These are phyloP conservation scores for Brasilioporus rufonigricans DNA, from an alignment of 768 basidiomycete species.

Conservation along the genomic window DNA sequence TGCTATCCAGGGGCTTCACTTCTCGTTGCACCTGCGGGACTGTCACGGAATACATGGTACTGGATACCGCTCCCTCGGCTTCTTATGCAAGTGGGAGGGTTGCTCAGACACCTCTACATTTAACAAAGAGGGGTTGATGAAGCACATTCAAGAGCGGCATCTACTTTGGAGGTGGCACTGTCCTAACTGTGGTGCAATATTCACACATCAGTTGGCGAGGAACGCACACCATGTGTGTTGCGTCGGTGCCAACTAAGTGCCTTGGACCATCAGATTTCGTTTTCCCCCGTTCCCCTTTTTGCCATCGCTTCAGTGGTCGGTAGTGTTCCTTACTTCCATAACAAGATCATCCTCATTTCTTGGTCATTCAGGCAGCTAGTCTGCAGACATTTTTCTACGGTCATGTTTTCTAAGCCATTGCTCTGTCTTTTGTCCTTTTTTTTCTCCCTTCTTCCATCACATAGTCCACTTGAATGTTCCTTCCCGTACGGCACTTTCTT, in stretches of 20 bases:
- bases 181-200: slow-evolving; percentile 20
- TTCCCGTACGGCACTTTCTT: neutral
- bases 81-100: slow-evolving; percentile 25
- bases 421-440: neutral
- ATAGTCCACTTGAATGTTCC: neutral
- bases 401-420: neutral
- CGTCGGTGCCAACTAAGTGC: neutral
- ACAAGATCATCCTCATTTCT: neutral
- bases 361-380: slow-evolving; percentile 7
- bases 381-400: slow-evolving; percentile 4
- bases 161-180: slow-evolving; percentile 27
- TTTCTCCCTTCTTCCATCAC: neutral
- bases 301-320: neutral
- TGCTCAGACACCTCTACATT: slow-evolving; percentile 18
- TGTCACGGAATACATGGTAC: slow-evolving; percentile 17
- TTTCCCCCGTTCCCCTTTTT: neutral
- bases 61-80: slow-evolving; percentile 5
- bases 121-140: slow-evolving; percentile 22
- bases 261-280: neutral
- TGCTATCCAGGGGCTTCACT: slow-evolving; percentile 16
- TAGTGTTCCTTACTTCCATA: neutral
- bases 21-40: slow-evolving; percentile 20
- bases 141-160: slow-evolving; percentile 27
- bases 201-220: slow-evolving; percentile 14
- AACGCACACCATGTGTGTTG: slow-evolving; percentile 20